Evolutionary conservation across 2,329 filamentous ascomycete genomes (phyloP), one percentile per base, ranked within the genome.

Genomic region (Fusarium haematococcum): DNA sequence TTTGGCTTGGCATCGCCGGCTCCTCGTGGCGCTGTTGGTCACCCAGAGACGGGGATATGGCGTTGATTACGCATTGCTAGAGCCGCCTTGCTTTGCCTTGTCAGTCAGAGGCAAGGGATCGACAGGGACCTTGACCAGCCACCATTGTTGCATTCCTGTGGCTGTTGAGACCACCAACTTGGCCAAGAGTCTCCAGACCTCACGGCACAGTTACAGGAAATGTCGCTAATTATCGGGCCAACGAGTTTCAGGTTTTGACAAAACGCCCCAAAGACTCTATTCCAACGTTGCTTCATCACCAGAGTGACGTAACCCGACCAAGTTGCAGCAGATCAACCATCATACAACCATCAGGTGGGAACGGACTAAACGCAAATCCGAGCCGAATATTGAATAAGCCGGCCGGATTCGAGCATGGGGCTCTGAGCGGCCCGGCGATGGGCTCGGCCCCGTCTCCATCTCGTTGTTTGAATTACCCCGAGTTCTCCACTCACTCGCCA

Each of bases 1-100:
- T 43, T 54, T 73, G 30, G 27, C 71, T 74, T 74, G 71, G 71
- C 71, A 60, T 27, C 14, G 52, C 33, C 56, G 52, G 23, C 54
- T 35, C 39, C 41, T 14, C 43, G 50, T 59, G 52, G 56, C 18
- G 7, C 11, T 6, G 32, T 59, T 50, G 25, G 52, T 43, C 27
- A 32, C 32, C 61, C 33, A 5, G 2, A 39, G 56, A 45, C 11
- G 14, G 48, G 70, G 27, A 35, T 56, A 32, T 30, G n/a, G 50
- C 20, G 56, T 60, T 32, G 39, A 43, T 43, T 43, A 60, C 57
- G 57, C 57, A 60, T 20, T 59, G 18, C 57, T 59, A 20, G 57
- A 37, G 56, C 23, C 57, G 57, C 57, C 57, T 41, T 35, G 30
- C 45, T 62, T 43, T 62, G 39, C 13, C n/a, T 25, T 20, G 41